Conservation (phyloP, 192 early-diverging fungal genomes). For the Rhizoclosmatium globosum region DNA sequence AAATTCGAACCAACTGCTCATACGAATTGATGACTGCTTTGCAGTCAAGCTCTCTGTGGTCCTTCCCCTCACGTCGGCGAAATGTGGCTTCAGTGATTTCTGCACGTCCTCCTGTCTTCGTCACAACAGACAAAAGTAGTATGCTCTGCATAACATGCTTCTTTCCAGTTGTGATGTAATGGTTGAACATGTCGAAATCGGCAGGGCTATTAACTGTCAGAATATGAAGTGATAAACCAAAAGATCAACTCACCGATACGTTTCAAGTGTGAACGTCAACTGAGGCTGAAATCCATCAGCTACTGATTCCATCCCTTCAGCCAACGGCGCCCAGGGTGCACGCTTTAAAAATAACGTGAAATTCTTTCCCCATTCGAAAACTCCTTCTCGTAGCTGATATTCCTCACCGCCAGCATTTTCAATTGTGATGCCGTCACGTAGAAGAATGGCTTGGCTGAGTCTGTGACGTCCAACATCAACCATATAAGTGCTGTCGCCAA, state of each 20-base stretch:
- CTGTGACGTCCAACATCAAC: conserved; percentile 12
- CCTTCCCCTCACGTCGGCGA: neutral
- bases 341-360: neutral
- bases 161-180: neutral
- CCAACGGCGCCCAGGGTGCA: neutral
- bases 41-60: neutral
- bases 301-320: neutral
- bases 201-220: too few species aligned
- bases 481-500: neutral
- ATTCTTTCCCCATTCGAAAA: neutral
- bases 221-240: too few species aligned
- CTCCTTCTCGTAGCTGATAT: neutral
- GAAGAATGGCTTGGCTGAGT: neutral
- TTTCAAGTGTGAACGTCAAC: conserved; percentile 16
- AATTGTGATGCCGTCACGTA: neutral
- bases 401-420: neutral
- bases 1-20: neutral
- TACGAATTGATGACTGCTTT: neutral
- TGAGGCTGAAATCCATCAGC: neutral
- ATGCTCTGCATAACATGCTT: neutral
- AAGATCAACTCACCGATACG: neutral
- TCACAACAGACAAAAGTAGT: conserved; percentile 1
- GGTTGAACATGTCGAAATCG: conserved; percentile 8
- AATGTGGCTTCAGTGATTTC: conserved; percentile 13
- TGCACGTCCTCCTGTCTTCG: conserved; percentile 11